These are phyloP conservation scores for Lactarius evosmus DNA, from an alignment of 768 basidiomycete genomes.

Conservation along the genomic window DNA sequence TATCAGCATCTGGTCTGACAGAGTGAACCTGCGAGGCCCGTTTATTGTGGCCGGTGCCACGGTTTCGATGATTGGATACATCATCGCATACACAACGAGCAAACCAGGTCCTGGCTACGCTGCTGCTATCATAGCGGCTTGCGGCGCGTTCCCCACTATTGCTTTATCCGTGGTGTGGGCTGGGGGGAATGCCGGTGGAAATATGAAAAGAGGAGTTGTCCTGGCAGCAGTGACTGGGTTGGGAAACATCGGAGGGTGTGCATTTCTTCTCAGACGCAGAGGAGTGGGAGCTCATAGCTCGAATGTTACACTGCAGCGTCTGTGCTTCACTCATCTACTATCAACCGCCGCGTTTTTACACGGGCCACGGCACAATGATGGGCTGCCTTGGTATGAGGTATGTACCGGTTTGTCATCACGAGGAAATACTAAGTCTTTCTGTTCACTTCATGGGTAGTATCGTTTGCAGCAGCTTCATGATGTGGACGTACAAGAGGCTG, in stretches of 20 bases:
- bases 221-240: conserved; percentile 53
- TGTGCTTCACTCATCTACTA: conserved; percentile 44
- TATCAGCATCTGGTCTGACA: conserved; percentile 38
- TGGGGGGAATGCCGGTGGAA: conserved; percentile 53
- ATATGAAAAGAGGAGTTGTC: conserved; percentile 49
- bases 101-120: conserved; percentile 39
- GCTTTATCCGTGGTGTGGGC: conserved; percentile 52
- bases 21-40: conserved; percentile 43
- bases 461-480: conserved; percentile 41
- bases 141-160: conserved; percentile 52
- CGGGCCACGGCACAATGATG: conserved; percentile 42
- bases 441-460: conserved; percentile 35
- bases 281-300: background rate
- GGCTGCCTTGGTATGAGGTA: conserved; percentile 32
- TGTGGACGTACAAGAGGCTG: conserved; percentile 48
- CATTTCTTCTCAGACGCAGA: conserved; percentile 32
- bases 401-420: conserved; percentile 1
- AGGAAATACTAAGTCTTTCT: conserved; percentile 15
- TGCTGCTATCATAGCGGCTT: conserved; percentile 48
- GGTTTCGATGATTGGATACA: conserved; percentile 50
- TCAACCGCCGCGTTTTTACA: conserved; percentile 38
- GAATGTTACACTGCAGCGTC: conserved; percentile 32
- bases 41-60: conserved; percentile 44
- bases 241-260: conserved; percentile 54
- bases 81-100: conserved; percentile 43